Base-by-base conservation (phyloP, 495 filamentous ascomycete genomes). In the Aspergillus homomorphus region DNA sequence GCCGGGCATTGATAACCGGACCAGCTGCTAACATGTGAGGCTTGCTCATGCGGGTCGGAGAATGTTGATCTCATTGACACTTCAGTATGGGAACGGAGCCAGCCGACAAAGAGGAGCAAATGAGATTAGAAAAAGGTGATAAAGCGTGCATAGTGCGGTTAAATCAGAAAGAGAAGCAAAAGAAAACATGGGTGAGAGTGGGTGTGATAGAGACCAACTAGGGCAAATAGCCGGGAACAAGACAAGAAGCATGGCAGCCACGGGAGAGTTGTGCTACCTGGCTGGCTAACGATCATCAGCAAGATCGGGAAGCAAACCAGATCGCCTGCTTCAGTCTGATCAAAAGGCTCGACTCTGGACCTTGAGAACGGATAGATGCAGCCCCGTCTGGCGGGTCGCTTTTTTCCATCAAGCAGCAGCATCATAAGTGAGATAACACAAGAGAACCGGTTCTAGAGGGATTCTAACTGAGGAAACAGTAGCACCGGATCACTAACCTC, bases 211-310 rank as follows among this genome's bases (percentile, higher is more conserved):
- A 38, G 42, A 60, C 20, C 14, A 49, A 60, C 9, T n/a, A 26
- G 33, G 46, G 16, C 21, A 51, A 50, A n/a, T 46, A 45, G 57
- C 48, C 53, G 59, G 59, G 56, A 63, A 57, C 58, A 66, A 61
- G 38, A 46, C 61, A n/a, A 55, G 49, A 59, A 51, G 64, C 67
- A 69, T 69, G 67, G 67, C 67, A 63, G 67, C 67, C 67, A 69
- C 64, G 49, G n/a, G 58, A 54, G 63, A 62, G 60, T 53, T 61
- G 67, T 66, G 64, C 59, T 26, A 69, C 64, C 60, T 30, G 42
- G 57, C 45, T 54, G 48, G 45, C 56, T 43, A 66, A 56, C 50
- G 58, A 61, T 62, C 57, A 59, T 60, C 60, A 51, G 56, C 38
- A 56, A 56, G 60, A 52, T 56, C 45, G 33, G 59, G 41, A 57